A percentile compares a stretch with the other conserved stretches of the same genome.
phyloP scores from a whole-genome alignment of 768 basidiomycete genomes.

The Lentinula edodes region DNA sequence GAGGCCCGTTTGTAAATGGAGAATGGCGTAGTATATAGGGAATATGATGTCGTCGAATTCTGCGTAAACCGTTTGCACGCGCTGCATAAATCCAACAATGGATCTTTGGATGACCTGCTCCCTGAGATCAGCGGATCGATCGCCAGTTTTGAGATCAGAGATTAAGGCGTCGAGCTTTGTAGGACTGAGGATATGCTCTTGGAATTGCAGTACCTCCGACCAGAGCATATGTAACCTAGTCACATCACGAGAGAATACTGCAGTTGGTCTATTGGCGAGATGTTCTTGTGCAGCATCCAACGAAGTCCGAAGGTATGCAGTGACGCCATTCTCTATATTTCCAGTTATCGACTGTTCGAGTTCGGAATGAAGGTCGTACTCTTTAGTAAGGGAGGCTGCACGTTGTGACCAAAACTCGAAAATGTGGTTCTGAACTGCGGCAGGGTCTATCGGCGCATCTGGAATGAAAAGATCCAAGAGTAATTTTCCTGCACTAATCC shows the following conservation, averaged over 20 bases:
- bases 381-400: conserved; percentile 31
- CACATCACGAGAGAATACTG: conserved; percentile 34
- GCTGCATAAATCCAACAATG: conserved; percentile 68
- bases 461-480: conserved; percentile 76
- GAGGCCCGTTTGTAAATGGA: conserved; percentile 68
- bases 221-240: conserved; percentile 59
- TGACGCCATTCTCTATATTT: conserved; percentile 43
- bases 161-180: conserved; percentile 48
- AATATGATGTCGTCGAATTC: conserved; percentile 67
- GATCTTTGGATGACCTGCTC: conserved; percentile 78
- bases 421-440: conserved; percentile 50
- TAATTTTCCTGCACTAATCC: conserved; percentile 55
- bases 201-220: conserved; percentile 75
- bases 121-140: conserved; percentile 36
- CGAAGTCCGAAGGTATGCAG: conserved; percentile 36
- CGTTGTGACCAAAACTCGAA: conserved; percentile 39
- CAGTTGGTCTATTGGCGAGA: conserved; percentile 18
- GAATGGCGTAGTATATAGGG: conserved; percentile 62
- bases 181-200: conserved; percentile 44
- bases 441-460: conserved; percentile 82
- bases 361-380: conserved; percentile 47
- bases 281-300: conserved; percentile 24
- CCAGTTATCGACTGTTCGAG: conserved; percentile 57
- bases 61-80: conserved; percentile 61
- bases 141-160: conserved; percentile 26